These are phyloP conservation scores for Mortierella alpina DNA, from an alignment of 192 early-diverging fungal genomes.

Conservation along the genomic window DNA sequence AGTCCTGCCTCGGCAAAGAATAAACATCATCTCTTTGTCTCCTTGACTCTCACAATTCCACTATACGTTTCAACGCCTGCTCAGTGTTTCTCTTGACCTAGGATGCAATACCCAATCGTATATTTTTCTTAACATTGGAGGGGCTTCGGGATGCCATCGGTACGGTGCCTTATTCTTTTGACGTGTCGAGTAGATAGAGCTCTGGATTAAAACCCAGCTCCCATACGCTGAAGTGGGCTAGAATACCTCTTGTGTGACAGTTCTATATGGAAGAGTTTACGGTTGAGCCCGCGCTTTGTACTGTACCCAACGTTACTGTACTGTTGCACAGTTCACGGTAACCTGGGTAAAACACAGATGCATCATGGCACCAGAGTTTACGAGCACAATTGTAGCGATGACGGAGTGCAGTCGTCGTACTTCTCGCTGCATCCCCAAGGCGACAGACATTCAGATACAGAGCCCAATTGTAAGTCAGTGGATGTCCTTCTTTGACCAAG, in stretches of 20 bases:
- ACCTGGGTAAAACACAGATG: neutral
- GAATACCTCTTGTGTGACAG: constrained; percentile 5
- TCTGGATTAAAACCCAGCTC: neutral
- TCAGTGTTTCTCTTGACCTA: neutral
- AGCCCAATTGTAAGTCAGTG: too few relatives aligned
- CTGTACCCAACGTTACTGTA: neutral
- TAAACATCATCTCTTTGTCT: too few relatives aligned
- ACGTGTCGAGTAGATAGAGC: neutral
- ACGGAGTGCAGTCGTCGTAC: neutral
- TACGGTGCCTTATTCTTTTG: constrained; percentile 7
- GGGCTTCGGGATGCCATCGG: neutral
- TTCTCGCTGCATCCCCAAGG: neutral
- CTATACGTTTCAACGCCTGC: too few relatives aligned
- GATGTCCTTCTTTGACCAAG: too few relatives aligned
- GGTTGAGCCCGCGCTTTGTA: neutral
- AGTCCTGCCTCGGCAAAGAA: too few relatives aligned
- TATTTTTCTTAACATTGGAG: constrained; percentile 1
- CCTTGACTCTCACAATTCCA: too few relatives aligned
- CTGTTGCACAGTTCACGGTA: neutral
- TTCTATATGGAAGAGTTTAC: neutral
- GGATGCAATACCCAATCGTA: constrained; percentile 2
- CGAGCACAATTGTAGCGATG: neutral
- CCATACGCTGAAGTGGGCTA: neutral
- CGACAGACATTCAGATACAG: too few relatives aligned
- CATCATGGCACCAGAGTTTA: constrained; percentile 1